Base-by-base conservation (phyloP, 208 protist genomes). In the Leptomonas seymouri region DNA sequence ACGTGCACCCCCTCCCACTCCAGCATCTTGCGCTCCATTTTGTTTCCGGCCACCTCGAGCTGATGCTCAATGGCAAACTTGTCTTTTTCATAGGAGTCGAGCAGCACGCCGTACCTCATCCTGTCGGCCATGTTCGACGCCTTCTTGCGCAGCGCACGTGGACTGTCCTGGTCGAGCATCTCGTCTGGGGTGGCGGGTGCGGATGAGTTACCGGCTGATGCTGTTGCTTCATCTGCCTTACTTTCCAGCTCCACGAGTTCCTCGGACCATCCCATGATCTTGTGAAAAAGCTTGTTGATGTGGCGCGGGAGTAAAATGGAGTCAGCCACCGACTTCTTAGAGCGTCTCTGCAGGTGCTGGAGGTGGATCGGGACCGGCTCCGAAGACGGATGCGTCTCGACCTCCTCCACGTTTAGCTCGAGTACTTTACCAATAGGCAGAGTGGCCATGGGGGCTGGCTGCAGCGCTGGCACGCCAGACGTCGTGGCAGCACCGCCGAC, bases 201-300 rank as follows among this genome's bases (percentile, higher is more conserved):
- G 7, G 34, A 39, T 3, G 34, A 39, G 9, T 9, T 39, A 39
- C 34, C 34, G 34, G 34, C 34, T 39, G 34, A 39, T 9, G 34
- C 9, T 39, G 34, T 9, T 39, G 34, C 9, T 9, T 39, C 34
- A 9, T 39, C 34, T 39, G 41, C 63, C 50, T 71, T 68, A 28
- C 72, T 57, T 28, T 94, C 88, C 31, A 93, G 44, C 48, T 94
- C 85, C 28, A 82, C 91, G 14, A 93, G 71, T 21, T 96, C 89
- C 76, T 94, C 84, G 11, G 92, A 82, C 90, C 92, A 97, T 15
- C 92, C 92, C 92, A 97, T 97, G 60, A 97, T 97, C 74, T 95
- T 93, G 76, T 97, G 92, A 76, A 97, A 97, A 20, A 97, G 79
- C 46, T 74, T 69, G 71, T 97, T 97, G 58, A 97, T 88, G 72